Conservation (phyloP, 139 green algal genomes). For the Coelastrella sp. region DNA sequence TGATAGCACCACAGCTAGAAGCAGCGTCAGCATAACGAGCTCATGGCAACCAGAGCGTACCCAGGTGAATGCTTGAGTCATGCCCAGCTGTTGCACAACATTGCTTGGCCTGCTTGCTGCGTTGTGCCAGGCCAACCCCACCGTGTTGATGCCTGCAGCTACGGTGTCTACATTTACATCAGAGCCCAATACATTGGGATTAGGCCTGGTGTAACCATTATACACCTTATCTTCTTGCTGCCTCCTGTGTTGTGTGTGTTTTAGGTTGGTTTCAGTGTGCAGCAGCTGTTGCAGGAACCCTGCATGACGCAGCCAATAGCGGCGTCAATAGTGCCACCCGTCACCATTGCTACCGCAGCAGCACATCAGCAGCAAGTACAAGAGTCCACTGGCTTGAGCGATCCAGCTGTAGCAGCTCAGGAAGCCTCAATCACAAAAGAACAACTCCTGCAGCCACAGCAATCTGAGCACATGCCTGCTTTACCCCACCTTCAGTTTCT, state of each 20-base stretch:
- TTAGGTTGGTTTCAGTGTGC: not conserved
- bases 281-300: not conserved
- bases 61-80: not conserved
- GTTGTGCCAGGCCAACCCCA: too few species aligned
- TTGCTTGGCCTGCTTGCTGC: too few species aligned
- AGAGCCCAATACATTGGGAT: too few species aligned
- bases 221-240: too few species aligned
- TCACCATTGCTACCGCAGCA: not conserved
- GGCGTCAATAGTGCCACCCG: not conserved
- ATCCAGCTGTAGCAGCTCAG: not conserved
- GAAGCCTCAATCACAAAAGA: not conserved
- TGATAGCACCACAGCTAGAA: not conserved
- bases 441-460: not conserved
- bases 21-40: not conserved
- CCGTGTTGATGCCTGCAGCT: too few species aligned
- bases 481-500: not conserved
- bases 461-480: not conserved
- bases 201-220: too few species aligned
- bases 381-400: not conserved
- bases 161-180: too few species aligned
- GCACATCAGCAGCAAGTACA: not conserved
- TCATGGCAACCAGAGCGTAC: not conserved
- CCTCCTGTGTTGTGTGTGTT: not conserved
- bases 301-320: not conserved
- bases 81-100: too few species aligned